Evolutionary conservation across 176 grass and related monocot genomes (phyloP).

Genomic region (Juncus inflexus): DNA sequence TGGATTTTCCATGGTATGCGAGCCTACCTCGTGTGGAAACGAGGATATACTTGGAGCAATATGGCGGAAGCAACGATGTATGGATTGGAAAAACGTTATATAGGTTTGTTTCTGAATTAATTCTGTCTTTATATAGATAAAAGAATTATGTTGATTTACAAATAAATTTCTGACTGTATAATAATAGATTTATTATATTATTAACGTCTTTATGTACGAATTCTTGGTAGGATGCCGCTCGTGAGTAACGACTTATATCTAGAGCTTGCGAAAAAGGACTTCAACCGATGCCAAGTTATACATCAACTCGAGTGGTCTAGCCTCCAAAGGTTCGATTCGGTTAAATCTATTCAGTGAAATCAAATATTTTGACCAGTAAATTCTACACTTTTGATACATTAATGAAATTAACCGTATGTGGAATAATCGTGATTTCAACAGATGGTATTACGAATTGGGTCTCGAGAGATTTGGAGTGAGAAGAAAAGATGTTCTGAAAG

Average conservation of each 20-base stretch:
- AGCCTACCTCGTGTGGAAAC: conserved; percentile 72
- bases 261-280: conserved; percentile 67
- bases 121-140: background rate
- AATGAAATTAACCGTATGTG: background rate
- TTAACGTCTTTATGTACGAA: background rate
- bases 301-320: conserved; percentile 63
- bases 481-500: conserved; percentile 38
- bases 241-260: conserved; percentile 70
- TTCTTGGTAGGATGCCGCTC: conserved; percentile 62
- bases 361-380: background rate
- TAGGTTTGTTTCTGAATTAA: conserved; percentile 33
- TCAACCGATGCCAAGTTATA: conserved; percentile 63
- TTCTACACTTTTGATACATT: conserved; percentile 1
- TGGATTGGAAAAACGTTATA: conserved; percentile 98
- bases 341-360: background rate
- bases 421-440: conserved; percentile 13
- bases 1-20: conserved; percentile 78
- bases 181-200: background rate
- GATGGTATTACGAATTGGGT: conserved; percentile 52
- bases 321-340: conserved; percentile 50
- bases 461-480: conserved; percentile 33
- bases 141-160: background rate
- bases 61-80: conserved; percentile 60
- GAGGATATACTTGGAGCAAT: conserved; percentile 77
- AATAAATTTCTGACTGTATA: background rate